These are phyloP conservation scores for Stachybotrys chartarum DNA, from an alignment of 2,329 filamentous ascomycete species.

Conservation along the genomic window DNA sequence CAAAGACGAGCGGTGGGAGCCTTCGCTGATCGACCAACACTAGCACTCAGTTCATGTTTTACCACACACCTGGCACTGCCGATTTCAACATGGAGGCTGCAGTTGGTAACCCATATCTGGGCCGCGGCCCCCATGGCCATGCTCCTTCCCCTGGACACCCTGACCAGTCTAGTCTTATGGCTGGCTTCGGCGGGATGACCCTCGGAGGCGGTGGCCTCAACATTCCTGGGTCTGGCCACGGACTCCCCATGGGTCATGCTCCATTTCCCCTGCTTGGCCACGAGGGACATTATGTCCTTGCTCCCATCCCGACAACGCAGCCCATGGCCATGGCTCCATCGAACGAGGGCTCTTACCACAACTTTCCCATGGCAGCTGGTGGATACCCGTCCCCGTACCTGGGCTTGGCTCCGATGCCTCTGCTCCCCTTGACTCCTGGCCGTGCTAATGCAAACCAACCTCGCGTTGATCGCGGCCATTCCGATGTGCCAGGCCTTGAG, in stretches of 20 bases:
- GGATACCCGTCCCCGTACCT: slow-evolving; percentile 24
- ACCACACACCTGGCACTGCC: slow-evolving; percentile 21
- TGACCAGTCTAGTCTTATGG: slow-evolving; percentile 23
- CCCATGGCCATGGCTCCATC: slow-evolving; percentile 26
- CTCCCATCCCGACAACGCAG: slow-evolving; percentile 25
- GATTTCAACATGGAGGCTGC: slow-evolving; percentile 27
- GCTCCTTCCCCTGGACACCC: slow-evolving; percentile 18
- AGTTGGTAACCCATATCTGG: slow-evolving; percentile 22
- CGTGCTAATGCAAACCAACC: slow-evolving; percentile 36
- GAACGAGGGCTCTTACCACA: slow-evolving; percentile 24
- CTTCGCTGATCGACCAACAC: too few relatives aligned
- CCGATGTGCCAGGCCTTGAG: slow-evolving; percentile 54
- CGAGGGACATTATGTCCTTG: slow-evolving; percentile 30
- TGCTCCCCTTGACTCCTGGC: slow-evolving; percentile 47
- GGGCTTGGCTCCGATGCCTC: slow-evolving; percentile 22
- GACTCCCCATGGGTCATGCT: slow-evolving; percentile 23
- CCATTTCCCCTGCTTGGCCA: slow-evolving; percentile 29
- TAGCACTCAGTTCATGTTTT: slow-evolving; percentile 17
- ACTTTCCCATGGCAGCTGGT: slow-evolving; percentile 25
- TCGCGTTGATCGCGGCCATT: slow-evolving; percentile 38
- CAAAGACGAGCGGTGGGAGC: too few relatives aligned
- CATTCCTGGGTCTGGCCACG: slow-evolving; percentile 8
- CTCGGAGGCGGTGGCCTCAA: slow-evolving; percentile 25
- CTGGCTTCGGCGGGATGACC: slow-evolving; percentile 29
- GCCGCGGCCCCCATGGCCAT: slow-evolving; percentile 20